Evolutionary conservation across 192 early-diverging fungal genomes (phyloP), one percentile per base, ranked within the genome.

Genomic region (Coemansia sp.): DNA sequence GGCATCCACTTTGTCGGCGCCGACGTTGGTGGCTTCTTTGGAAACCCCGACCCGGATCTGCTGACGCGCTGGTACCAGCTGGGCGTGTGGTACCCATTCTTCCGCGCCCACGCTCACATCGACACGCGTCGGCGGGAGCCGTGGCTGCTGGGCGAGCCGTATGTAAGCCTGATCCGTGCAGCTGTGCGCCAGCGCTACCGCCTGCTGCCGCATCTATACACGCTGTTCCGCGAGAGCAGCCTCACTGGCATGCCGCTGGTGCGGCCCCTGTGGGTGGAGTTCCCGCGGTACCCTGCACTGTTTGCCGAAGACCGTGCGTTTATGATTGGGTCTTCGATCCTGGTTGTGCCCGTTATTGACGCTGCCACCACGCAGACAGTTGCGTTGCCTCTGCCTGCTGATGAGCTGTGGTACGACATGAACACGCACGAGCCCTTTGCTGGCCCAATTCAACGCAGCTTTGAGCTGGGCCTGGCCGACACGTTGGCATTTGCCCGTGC

Each of bases 11-110:
- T 99, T 71, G 71, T 77, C 21, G 97, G 97, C 28, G 94, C 95
- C 16, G 97, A 99, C 64, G 89, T 97, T 45, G 93, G 93, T 30
- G 93, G 97, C 12, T 99, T 99, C 75, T 99, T 99, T 80, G 90
- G 88, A 15, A 95, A 99, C 69, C 93, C 94, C 26, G 85, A 90
- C 3, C 56, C 87, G 1, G 88, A 94, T 53, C 76, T 99, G n/a
- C 76, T 97, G 51, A 73, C 86, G 11, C 88, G 97, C n/a, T 99
- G 97, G 97, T 99, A 97, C 71, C 97, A 99, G 79, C 81, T 88
- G 11, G 97, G 84, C 9, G 85, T 88, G 28, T 94, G 90, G 76
- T 92, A 98, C 55, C 97, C 97, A 10, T 99, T 99, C 75, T 93
- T 96, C 85, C 87, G 97, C 23, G 97, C 86, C 3, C 97, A 99